Conservation (phyloP, 2,329 filamentous ascomycete genomes). For the Penicillium sp. region DNA sequence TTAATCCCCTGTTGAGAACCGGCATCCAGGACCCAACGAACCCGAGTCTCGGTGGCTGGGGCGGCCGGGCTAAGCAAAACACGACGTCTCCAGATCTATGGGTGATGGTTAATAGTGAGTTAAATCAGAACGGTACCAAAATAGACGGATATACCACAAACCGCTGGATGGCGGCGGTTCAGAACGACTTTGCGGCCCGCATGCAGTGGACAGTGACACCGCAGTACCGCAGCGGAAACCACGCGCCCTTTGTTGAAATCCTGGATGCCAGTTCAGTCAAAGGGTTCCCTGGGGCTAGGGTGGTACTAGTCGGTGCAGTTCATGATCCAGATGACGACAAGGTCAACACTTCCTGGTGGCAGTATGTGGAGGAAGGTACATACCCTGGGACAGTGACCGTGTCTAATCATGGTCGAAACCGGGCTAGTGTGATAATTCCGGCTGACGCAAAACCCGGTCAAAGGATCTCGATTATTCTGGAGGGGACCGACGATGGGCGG, state of each 20-base stretch:
- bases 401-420: neutral
- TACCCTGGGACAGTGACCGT: constrained; percentile 12
- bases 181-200: constrained; percentile 23
- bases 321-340: constrained; percentile 15
- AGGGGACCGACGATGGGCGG: constrained; percentile 13
- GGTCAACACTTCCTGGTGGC: constrained; percentile 17
- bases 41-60: constrained; percentile 17
- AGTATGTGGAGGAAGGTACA: constrained; percentile 16
- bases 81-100: constrained; percentile 10
- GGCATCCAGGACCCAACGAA: constrained; percentile 15
- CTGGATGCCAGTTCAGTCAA: constrained; percentile 9
- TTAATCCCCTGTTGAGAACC: constrained; percentile 14
- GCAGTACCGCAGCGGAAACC: constrained; percentile 12
- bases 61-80: constrained; percentile 11
- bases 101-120: constrained; percentile 9
- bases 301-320: constrained; percentile 9
- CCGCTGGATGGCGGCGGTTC: constrained; percentile 15
- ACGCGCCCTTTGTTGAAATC: constrained; percentile 14
- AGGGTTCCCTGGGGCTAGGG: constrained; percentile 1
- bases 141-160: constrained; percentile 9
- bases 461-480: constrained; percentile 15
- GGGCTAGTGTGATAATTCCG: constrained; percentile 6
- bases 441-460: constrained; percentile 13
- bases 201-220: constrained; percentile 22
- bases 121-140: constrained; percentile 5